Percentiles rank a stretch among this genome's conserved stretches.
phyloP scores from a whole-genome alignment of 2,329 filamentous ascomycete species.

The Fusarium praegraminearum region DNA sequence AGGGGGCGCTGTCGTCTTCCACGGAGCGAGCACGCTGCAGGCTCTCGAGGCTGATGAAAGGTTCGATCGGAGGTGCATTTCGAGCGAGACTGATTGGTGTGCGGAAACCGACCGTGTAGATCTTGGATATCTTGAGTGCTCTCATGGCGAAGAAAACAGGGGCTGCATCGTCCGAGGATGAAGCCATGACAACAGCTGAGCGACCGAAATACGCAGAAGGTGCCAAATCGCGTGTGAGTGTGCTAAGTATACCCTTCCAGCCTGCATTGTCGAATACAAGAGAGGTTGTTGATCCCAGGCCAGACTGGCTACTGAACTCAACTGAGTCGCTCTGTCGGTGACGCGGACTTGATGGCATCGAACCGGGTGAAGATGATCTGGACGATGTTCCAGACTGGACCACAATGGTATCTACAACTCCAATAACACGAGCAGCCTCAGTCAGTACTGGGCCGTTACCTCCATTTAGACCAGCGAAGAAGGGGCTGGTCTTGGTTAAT shows the following conservation, averaged over 20 bases:
- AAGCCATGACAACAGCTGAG: constrained; percentile 80
- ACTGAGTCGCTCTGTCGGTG: constrained; percentile 50
- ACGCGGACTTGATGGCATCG: constrained; percentile 62
- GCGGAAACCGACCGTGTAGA: constrained; percentile 87
- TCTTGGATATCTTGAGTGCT: constrained; percentile 79
- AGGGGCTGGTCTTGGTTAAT: constrained; percentile 68
- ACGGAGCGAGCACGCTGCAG: constrained; percentile 65
- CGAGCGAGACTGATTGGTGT: constrained; percentile 70
- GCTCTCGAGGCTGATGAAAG: constrained; percentile 80
- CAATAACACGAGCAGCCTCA: constrained; percentile 81
- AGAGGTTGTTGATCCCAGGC: constrained; percentile 61
- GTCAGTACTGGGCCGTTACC: constrained; percentile 71
- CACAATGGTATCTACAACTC: constrained; percentile 84
- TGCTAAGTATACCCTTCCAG: constrained; percentile 87
- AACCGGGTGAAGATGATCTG: constrained; percentile 60
- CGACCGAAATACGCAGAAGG: constrained; percentile 83
- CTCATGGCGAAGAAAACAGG: constrained; percentile 83
- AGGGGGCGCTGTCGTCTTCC: constrained; percentile 70
- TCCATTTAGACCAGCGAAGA: constrained; percentile 64
- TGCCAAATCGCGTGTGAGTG: constrained; percentile 82
- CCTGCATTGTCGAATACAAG: constrained; percentile 85
- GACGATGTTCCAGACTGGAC: constrained; percentile 63
- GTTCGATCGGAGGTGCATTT: constrained; percentile 76
- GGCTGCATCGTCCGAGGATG: constrained; percentile 79
- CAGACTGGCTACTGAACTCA: constrained; percentile 46